These are phyloP conservation scores for Triticum timopheevii DNA, from an alignment of 176 grass and related monocot genomes.

Conservation along the genomic window DNA sequence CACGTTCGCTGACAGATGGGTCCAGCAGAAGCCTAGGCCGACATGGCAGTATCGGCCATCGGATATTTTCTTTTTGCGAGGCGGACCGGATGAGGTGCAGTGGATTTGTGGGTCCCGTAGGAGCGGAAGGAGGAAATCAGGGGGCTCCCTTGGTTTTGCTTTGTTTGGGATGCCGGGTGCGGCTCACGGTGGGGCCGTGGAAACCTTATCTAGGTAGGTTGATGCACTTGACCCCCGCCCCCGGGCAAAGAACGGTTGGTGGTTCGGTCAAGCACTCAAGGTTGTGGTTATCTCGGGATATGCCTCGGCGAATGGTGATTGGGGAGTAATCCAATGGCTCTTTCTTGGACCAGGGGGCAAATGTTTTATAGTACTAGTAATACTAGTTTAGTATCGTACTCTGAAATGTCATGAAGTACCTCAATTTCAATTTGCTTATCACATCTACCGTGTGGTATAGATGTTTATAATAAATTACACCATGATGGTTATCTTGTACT, in stretches of 20 bases:
- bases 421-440: no score
- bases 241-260: background rate
- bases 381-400: no score
- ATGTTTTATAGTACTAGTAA: background rate
- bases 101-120: background rate
- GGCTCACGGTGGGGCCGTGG: background rate
- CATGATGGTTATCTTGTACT: no score
- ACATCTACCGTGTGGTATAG: no score
- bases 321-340: background rate
- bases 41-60: background rate
- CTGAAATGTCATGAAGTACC: no score
- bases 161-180: background rate
- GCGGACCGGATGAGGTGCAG: background rate
- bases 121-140: background rate
- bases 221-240: background rate
- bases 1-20: background rate
- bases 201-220: background rate
- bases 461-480: no score
- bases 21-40: background rate
- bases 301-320: background rate
- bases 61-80: background rate
- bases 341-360: background rate
- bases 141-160: background rate
- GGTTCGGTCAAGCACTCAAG: background rate
- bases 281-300: background rate